Evolutionary conservation across 257 asterid species (phyloP), one percentile per base, ranked within the genome.

Genomic region (Vinca minor): DNA sequence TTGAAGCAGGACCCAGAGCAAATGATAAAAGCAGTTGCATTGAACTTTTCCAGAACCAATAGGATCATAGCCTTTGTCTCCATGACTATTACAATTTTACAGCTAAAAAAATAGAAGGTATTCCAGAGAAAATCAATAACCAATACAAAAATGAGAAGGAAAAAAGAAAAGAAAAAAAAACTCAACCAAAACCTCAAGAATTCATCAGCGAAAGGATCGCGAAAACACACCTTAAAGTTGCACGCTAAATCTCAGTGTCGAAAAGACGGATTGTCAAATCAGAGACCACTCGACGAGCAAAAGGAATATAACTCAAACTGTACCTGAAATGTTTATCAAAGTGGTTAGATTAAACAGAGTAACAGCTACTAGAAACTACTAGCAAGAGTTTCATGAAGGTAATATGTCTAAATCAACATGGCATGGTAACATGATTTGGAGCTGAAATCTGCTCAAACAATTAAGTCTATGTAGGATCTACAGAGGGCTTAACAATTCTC

Each of bases 301-400:
- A 93, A 3, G 96, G 97, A 47, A 93, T 89, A 64, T 89, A 93
- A 72, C 99, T 93, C 56, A 87, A 80, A 76, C 96, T 87, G 88
- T 93, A 93, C 98, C 97, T 92, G 97, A 76, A 83, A 72, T 44
- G 59, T 50, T 36, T 34, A 42, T 23, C 63, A 64, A 65, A 54
- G 25, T 28, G 26, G 38, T 69, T 0, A 31, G 45, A 13, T 58
- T 11, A n/a, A 11, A 13, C 26, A 6, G 11, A 1, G 36, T 20
- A 47, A 32, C 17, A 63, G 68, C 14, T 12, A 17, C 23, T 59
- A 21, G 46, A 7, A 46, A n/a, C n/a, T n/a, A 23, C 29, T 28
- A 9, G 8, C 31, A 28, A 68, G 48, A 20, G 17, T 41, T 41
- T 41, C 13, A 34, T 11, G 18, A 12, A 41, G 45, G 46, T 41